These are phyloP conservation scores for Senna siamea DNA, from an alignment of 306 rosid genomes.

Conservation along the genomic window DNA sequence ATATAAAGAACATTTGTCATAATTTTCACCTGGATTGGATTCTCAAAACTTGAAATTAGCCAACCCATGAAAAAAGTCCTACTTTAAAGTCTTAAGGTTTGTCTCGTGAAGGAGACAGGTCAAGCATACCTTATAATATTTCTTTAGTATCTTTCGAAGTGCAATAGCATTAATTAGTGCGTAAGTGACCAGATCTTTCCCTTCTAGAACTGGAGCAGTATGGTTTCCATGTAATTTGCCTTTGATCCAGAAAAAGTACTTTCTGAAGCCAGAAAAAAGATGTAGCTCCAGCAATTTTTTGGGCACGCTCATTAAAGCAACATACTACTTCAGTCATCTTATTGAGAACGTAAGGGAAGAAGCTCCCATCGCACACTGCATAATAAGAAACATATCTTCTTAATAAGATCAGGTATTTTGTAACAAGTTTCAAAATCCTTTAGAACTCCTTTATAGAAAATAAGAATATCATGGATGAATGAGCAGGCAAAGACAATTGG, in stretches of 20 bases:
- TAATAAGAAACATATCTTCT: background rate
- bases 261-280: conserved; percentile 82
- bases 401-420: background rate
- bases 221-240: conserved; percentile 63
- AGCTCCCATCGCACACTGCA: conserved; percentile 92
- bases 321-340: conserved; percentile 87
- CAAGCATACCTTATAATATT: conserved; percentile 81
- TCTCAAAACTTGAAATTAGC: conserved; percentile 8
- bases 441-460: background rate
- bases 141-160: conserved; percentile 79
- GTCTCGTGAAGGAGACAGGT: background rate
- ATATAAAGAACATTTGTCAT: conserved; percentile 1
- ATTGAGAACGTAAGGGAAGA: conserved; percentile 84
- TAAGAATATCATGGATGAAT: conserved; percentile 37
- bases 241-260: conserved; percentile 69
- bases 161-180: conserved; percentile 87
- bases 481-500: background rate
- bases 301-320: conserved; percentile 78
- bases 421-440: background rate
- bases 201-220: conserved; percentile 65
- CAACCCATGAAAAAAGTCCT: background rate
- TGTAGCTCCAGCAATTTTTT: conserved; percentile 74
- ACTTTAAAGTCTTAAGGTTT: background rate
- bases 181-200: conserved; percentile 81
- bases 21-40: conserved; percentile 11